Percentiles rank a stretch among this genome's conserved stretches.
phyloP scores from a whole-genome alignment of 1,139 yeast species.

The Yamadazyma aaseri region DNA sequence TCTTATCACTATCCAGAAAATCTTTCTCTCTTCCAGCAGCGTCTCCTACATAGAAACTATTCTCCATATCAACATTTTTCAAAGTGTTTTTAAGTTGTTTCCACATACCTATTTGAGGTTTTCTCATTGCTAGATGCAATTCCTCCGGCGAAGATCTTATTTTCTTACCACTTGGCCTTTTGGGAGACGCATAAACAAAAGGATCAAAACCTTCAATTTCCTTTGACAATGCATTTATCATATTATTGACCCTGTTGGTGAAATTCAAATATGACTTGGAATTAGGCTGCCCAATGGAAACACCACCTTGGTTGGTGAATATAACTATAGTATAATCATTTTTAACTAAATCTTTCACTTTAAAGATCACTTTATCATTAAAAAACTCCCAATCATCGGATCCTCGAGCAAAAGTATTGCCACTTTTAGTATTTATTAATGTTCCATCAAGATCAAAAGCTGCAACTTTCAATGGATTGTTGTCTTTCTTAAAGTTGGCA shows the following conservation, averaged over 20 bases:
- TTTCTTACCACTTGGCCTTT: conserved; percentile 40
- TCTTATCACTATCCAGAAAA: conserved; percentile 73
- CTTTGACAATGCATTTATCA: conserved; percentile 23
- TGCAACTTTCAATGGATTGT: conserved; percentile 41
- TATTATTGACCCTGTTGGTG: conserved; percentile 37
- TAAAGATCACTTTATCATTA: conserved; percentile 24
- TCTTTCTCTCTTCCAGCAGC: conserved; percentile 86
- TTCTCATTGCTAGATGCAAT: conserved; percentile 51
- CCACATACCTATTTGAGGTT: conserved; percentile 80
- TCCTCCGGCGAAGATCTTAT: conserved; percentile 27
- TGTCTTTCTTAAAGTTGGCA: conserved; percentile 3
- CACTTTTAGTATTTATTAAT: conserved; percentile 59
- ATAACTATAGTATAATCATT: conserved; percentile 52
- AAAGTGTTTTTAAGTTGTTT: conserved; percentile 42
- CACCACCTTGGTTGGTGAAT: conserved; percentile 86
- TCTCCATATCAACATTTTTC: conserved; percentile 32
- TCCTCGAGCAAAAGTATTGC: conserved; percentile 51
- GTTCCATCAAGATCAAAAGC: conserved; percentile 82
- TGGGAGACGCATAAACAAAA: conserved; percentile 65
- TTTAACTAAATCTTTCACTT: conserved; percentile 23
- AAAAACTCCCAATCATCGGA: conserved; percentile 73
- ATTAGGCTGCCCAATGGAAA: conserved; percentile 32
- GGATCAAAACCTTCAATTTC: conserved; percentile 26
- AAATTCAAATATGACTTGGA: conserved; percentile 56
- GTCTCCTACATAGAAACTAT: conserved; percentile 84